Evolutionary conservation across 257 asterid species (phyloP), one percentile per base, ranked within the genome.

Genomic region (Coffea eugenioides): DNA sequence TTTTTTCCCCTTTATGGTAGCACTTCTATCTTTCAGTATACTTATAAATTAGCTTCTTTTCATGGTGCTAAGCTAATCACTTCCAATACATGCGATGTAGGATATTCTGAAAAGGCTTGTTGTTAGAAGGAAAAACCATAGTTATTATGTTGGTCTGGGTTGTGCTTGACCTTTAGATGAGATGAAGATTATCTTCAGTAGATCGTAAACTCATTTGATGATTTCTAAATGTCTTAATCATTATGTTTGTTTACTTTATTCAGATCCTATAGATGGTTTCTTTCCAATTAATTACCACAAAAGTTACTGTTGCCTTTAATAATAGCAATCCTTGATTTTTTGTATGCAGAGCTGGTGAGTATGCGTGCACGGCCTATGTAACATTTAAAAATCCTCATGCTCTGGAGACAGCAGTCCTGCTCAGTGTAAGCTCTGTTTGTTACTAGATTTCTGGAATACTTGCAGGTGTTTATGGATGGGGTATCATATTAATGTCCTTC

Each of bases 361-460:
- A 87, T 87, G 97, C 97, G 77, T 82, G 90, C 82, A 87, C 97
- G 4, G 98, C 98, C 45, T 96, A 96, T 73, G 98, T 96, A 83
- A 91, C 99, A 51, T 96, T 96, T 87, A 89, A 69, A 83, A 90
- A 89, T 83, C 73, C 92, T 64, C 97, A 94, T 89, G 93, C 98
- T 85, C 80, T 91, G 89, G 99, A 96, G 89, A 96, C 99, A 21
- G 99, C 97, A 69, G 89, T 94, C 66, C 90, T 96, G 84, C 97
- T 96, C 86, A 91, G 94, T 91, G 99, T 96, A 90, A 94, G 98
- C 82, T 71, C 82, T 39, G 71, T 78, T 59, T 71, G 72, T 49
- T 39, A 12, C 49, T 78, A 48, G 8, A 62, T 76, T n/a, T 54
- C 31, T 76, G 45, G 9, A 62, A n/a, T 62, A 25, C 27, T 25